phyloP scores from a whole-genome alignment of 805 yeast genomes.

The Wickerhamiella slavikovae region DNA sequence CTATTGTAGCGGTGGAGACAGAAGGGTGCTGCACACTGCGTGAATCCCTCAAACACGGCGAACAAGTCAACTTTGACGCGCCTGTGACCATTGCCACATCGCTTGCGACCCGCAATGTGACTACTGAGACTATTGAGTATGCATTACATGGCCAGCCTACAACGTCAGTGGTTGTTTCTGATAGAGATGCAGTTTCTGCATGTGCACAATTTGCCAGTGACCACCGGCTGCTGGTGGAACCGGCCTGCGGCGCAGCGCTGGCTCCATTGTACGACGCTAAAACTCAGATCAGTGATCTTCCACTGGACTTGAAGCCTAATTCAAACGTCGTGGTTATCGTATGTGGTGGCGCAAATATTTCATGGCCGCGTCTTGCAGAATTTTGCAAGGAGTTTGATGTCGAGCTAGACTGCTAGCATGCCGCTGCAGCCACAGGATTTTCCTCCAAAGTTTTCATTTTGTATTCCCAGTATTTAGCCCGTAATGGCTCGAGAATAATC shows the following conservation, averaged over 20 bases:
- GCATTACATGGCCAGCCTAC: slow-evolving; percentile 24
- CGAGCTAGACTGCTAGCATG: slow-evolving; percentile 1
- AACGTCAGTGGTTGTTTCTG: slow-evolving; percentile 26
- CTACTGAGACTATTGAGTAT: slow-evolving; percentile 28
- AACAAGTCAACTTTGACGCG: slow-evolving; percentile 23
- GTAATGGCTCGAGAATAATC: slow-evolving; percentile 37
- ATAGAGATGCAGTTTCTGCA: slow-evolving; percentile 34
- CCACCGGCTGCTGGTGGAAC: slow-evolving; percentile 33
- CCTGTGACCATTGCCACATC: slow-evolving; percentile 40
- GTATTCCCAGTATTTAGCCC: slow-evolving; percentile 42
- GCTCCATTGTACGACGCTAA: slow-evolving; percentile 19
- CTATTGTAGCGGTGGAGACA: slow-evolving; percentile 36
- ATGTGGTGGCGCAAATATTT: slow-evolving; percentile 4
- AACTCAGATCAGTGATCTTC: neutral
- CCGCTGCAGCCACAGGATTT: neutral
- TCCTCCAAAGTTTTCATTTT: slow-evolving; percentile 13
- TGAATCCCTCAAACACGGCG: slow-evolving; percentile 26
- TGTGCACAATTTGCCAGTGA: slow-evolving; percentile 30
- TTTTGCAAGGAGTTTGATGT: slow-evolving; percentile 1
- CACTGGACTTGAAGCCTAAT: neutral
- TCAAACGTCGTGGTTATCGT: slow-evolving; percentile 2
- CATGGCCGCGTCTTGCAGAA: slow-evolving; percentile 1
- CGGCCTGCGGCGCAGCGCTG: slow-evolving; percentile 52
- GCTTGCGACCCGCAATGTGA: slow-evolving; percentile 39
- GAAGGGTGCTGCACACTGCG: slow-evolving; percentile 19